Percentiles rank a stretch among this genome's conserved stretches.
phyloP scores from a whole-genome alignment of 2,329 filamentous ascomycete species.

The Fusarium duplospermum region DNA sequence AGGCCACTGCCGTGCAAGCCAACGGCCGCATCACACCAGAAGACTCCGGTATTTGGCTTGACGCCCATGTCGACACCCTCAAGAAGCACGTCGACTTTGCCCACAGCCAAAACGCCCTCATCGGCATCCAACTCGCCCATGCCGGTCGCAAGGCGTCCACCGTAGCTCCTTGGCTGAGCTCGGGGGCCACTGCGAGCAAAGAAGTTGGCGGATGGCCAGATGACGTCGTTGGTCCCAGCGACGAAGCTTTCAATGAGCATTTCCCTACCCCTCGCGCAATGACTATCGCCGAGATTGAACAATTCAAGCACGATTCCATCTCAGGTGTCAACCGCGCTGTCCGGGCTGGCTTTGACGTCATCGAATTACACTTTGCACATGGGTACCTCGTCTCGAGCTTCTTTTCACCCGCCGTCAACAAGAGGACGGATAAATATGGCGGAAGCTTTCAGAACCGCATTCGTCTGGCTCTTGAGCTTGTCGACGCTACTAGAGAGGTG shows the following conservation, averaged over 20 bases:
- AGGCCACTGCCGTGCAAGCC: slow-evolving; percentile 75
- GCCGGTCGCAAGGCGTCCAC: slow-evolving; percentile 70
- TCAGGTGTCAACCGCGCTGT: slow-evolving; percentile 67
- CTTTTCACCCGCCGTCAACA: slow-evolving; percentile 76
- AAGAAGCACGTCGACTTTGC: slow-evolving; percentile 72
- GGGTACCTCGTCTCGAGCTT: slow-evolving; percentile 81
- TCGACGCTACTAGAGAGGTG: slow-evolving; percentile 68
- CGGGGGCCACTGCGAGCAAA: slow-evolving; percentile 56
- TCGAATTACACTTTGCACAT: slow-evolving; percentile 82
- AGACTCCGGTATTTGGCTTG: slow-evolving; percentile 76
- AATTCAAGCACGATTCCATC: slow-evolving; percentile 71
- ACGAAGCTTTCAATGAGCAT: slow-evolving; percentile 66
- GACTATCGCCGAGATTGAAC: slow-evolving; percentile 72
- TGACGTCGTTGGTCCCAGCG: slow-evolving; percentile 60
- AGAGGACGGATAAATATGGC: slow-evolving; percentile 75
- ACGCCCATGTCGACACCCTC: slow-evolving; percentile 73
- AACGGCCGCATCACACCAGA: slow-evolving; percentile 80
- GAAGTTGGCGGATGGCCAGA: slow-evolving; percentile 65
- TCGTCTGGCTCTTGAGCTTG: slow-evolving; percentile 74
- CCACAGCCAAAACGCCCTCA: slow-evolving; percentile 73
- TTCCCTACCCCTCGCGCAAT: slow-evolving; percentile 73
- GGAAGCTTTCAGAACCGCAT: slow-evolving; percentile 78
- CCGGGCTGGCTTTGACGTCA: slow-evolving; percentile 73
- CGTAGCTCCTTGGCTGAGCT: slow-evolving; percentile 66
- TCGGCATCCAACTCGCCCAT: slow-evolving; percentile 77